phyloP scores from a whole-genome alignment of 2,329 filamentous ascomycete genomes.

The Metarhizium rileyi region DNA sequence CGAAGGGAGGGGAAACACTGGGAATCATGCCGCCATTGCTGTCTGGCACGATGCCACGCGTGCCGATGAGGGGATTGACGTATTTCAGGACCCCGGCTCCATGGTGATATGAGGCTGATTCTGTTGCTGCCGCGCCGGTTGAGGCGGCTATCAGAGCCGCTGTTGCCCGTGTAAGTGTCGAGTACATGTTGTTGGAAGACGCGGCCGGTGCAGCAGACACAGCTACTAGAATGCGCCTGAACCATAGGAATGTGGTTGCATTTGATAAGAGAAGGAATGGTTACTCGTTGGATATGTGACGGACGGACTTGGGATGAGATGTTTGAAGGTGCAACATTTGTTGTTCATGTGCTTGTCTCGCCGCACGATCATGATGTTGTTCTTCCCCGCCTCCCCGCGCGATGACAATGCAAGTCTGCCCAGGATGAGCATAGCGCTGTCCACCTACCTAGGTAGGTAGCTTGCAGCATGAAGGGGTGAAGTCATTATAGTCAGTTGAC shows the following conservation, averaged over 20 bases:
- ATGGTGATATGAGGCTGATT: constrained; percentile 15
- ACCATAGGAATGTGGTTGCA: neutral
- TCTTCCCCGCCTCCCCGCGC: neutral
- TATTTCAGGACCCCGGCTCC: constrained; percentile 20
- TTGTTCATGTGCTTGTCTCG: neutral
- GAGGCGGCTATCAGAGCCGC: neutral
- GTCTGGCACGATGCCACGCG: constrained; percentile 20
- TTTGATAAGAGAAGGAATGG: too few relatives aligned
- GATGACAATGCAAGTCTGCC: neutral
- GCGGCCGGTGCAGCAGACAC: neutral
- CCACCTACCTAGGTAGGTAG: too few relatives aligned
- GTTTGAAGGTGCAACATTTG: neutral
- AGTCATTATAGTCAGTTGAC: too few relatives aligned
- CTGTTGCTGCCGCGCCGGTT: neutral
- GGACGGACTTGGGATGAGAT: too few relatives aligned
- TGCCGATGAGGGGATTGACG: constrained; percentile 25
- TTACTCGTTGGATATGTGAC: too few relatives aligned
- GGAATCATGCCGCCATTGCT: constrained; percentile 28
- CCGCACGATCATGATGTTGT: neutral
- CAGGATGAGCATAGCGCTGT: neutral
- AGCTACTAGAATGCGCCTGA: neutral
- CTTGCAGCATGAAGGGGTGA: too few relatives aligned
- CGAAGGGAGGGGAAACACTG: constrained; percentile 30
- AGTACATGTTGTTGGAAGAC: neutral
- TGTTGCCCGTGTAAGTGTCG: neutral